Conservation (phyloP, 345 rosid species). For the Camelina hispida region DNA sequence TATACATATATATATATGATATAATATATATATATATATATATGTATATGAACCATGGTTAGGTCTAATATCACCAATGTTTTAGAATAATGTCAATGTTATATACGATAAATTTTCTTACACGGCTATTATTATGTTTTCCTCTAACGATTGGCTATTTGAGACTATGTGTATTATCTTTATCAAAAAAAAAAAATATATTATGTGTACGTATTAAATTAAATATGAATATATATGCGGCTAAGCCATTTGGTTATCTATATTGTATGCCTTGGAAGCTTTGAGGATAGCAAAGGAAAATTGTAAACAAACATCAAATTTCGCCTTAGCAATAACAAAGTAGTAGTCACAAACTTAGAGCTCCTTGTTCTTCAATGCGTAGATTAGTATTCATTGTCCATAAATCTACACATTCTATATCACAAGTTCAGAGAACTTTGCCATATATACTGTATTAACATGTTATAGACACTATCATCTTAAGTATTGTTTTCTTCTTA, state of each 20-base stretch:
- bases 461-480: no score
- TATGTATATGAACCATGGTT: neutral
- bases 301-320: neutral
- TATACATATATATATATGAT: neutral
- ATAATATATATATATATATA: no score
- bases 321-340: neutral
- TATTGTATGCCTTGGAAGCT: neutral
- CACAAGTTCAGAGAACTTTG: slow-evolving; percentile 7
- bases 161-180: neutral
- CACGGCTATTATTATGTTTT: neutral
- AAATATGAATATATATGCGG: neutral
- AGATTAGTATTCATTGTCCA: neutral
- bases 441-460: neutral
- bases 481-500: no score
- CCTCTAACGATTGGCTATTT: neutral
- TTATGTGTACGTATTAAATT: no score
- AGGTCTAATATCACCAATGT: neutral
- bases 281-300: neutral
- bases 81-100: neutral
- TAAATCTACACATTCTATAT: neutral
- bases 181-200: no score
- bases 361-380: neutral
- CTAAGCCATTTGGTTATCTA: neutral
- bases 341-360: neutral
- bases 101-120: neutral